Evolutionary conservation across 1,284 basidiomycete species (phyloP).

Genomic region (Papiliotrema fonsecae): DNA sequence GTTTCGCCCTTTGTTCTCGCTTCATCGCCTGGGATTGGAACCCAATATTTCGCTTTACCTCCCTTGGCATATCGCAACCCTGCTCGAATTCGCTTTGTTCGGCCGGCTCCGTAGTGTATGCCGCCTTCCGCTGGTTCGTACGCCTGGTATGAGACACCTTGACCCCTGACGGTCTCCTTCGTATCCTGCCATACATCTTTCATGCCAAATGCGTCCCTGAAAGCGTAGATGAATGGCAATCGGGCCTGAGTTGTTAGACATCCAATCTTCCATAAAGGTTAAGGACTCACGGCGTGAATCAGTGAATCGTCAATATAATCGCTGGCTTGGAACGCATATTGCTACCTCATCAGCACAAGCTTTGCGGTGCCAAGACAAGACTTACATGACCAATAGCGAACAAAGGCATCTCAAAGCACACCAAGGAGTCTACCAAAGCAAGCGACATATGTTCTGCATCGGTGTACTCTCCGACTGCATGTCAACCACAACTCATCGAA

Average conservation of each 20-base stretch:
- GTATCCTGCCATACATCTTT: slow-evolving; percentile 85
- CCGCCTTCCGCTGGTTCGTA: slow-evolving; percentile 93
- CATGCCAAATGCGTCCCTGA: slow-evolving; percentile 78
- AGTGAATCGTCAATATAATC: slow-evolving; percentile 72
- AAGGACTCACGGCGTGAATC: slow-evolving; percentile 54
- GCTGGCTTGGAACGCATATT: slow-evolving; percentile 51
- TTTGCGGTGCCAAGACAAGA: background rate
- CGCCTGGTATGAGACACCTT: slow-evolving; percentile 89
- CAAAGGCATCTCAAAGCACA: slow-evolving; percentile 96
- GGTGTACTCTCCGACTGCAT: slow-evolving; percentile 72
- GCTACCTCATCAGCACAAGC: slow-evolving; percentile 14
- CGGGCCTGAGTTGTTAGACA: slow-evolving; percentile 56
- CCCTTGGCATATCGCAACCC: slow-evolving; percentile 86
- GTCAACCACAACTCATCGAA: background rate
- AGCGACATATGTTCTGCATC: slow-evolving; percentile 87
- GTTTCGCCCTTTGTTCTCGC: slow-evolving; percentile 33
- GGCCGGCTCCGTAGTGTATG: slow-evolving; percentile 76
- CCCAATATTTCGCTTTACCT: slow-evolving; percentile 84
- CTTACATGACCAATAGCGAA: slow-evolving; percentile 81
- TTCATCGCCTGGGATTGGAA: slow-evolving; percentile 62
- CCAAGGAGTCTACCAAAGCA: slow-evolving; percentile 80
- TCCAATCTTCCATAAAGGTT: background rate
- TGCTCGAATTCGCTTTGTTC: slow-evolving; percentile 76
- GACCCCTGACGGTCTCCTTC: slow-evolving; percentile 74
- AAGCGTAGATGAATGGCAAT: slow-evolving; percentile 78